These are phyloP conservation scores for Plasmodium gallinaceum DNA, from an alignment of 169 alveolate species.

Conservation along the genomic window DNA sequence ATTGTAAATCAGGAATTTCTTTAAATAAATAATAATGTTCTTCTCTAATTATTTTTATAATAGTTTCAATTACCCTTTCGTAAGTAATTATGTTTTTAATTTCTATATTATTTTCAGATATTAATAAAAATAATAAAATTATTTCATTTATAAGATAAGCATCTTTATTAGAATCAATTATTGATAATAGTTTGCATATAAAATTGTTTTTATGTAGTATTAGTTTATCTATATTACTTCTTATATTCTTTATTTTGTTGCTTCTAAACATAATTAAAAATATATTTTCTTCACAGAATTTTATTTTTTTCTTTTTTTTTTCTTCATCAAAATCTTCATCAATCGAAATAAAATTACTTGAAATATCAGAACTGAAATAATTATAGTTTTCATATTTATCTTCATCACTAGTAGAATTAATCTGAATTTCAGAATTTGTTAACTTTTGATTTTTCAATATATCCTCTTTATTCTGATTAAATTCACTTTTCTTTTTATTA, in stretches of 20 bases:
- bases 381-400: not conserved
- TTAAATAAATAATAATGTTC: conserved; percentile 44
- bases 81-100: conserved; percentile 60
- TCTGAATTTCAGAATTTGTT: not conserved
- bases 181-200: conserved; percentile 13
- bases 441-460: not conserved
- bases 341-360: conserved; percentile 20
- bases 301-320: conserved; percentile 31
- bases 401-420: conserved; percentile 3
- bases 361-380: conserved; percentile 39
- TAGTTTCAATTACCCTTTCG: conserved; percentile 44
- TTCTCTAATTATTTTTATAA: conserved; percentile 49
- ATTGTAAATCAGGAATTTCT: conserved; percentile 9
- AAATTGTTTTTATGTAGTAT: conserved; percentile 44
- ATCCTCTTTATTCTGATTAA: not conserved
- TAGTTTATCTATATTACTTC: conserved; percentile 38
- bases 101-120: conserved; percentile 29
- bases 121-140: conserved; percentile 23
- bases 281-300: conserved; percentile 53
- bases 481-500: not conserved
- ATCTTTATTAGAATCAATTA: conserved; percentile 48
- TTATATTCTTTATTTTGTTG: conserved; percentile 26
- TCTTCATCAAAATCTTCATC: conserved; percentile 22
- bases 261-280: conserved; percentile 31
- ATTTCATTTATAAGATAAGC: conserved; percentile 71